phyloP scores from a whole-genome alignment of 257 asterid genomes.

The Knoxia roxburghii region DNA sequence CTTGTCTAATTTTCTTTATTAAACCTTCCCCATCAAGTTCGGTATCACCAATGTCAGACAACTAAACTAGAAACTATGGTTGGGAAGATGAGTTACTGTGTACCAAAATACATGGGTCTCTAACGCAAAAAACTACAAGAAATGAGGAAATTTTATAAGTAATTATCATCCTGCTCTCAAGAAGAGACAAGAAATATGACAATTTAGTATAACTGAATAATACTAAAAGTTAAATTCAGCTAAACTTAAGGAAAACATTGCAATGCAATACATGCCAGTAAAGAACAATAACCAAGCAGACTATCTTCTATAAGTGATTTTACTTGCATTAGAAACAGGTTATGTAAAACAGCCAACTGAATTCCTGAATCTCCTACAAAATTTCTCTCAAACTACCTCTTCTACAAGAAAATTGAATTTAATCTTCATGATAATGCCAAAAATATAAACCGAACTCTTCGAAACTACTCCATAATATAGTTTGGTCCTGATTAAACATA shows the following conservation, averaged over 20 bases:
- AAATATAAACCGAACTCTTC: not conserved
- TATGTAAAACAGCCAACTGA: not conserved
- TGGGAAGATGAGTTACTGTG: not conserved
- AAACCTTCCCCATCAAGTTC: not conserved
- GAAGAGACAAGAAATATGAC: not conserved
- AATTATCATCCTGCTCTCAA: not conserved
- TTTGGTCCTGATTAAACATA: conserved; percentile 16
- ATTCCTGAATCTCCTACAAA: not conserved
- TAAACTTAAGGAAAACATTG: not conserved
- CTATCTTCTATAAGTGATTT: not conserved
- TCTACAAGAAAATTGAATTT: conserved; percentile 1
- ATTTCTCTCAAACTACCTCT: not conserved
- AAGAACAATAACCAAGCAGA: not conserved
- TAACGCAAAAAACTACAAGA: not conserved
- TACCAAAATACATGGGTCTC: not conserved
- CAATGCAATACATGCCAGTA: not conserved
- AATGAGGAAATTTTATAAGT: not conserved
- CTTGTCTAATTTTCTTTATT: not conserved
- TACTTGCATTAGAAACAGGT: not conserved
- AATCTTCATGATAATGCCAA: not conserved
- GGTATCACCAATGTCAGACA: not conserved
- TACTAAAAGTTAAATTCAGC: too few relatives aligned
- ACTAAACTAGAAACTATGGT: not conserved
- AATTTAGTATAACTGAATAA: not conserved
- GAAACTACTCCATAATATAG: not conserved